Percentiles rank a stretch among this genome's conserved stretches.
Evolutionary conservation across 1,284 basidiomycete species (phyloP).

Genomic region (Melampsora occidentalis): DNA sequence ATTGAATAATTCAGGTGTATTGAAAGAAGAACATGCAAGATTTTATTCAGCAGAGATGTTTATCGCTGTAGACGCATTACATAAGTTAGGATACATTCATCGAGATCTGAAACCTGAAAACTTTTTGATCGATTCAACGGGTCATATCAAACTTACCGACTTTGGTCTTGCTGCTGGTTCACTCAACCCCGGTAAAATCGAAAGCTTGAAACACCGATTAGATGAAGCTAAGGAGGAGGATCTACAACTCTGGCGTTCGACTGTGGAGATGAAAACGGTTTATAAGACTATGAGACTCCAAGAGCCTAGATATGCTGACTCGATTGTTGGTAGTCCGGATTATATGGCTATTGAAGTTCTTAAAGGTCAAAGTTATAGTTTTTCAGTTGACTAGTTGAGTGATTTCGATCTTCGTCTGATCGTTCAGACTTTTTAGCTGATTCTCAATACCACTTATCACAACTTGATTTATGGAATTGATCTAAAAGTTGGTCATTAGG

Average conservation of each 20-base stretch:
- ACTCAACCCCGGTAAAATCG: constrained; percentile 89
- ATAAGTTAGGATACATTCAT: constrained; percentile 85
- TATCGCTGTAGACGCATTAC: constrained; percentile 79
- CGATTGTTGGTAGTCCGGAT: constrained; percentile 96
- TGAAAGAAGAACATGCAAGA: constrained; percentile 89
- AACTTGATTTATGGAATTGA: constrained; percentile 66
- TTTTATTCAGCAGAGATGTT: constrained; percentile 98
- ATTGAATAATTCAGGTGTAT: constrained; percentile 89
- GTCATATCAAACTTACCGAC: constrained; percentile 97
- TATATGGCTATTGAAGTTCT: constrained; percentile 60
- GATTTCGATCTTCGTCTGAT: constrained; percentile 26
- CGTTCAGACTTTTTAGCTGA: constrained; percentile 80
- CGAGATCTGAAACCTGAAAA: constrained; percentile 65
- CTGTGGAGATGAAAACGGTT: constrained; percentile 88
- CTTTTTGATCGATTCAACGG: constrained; percentile 90
- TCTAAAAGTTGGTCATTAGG: constrained; percentile 99
- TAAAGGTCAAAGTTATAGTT: constrained; percentile 38
- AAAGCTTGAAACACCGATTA: constrained; percentile 85
- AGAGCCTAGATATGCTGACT: constrained; percentile 92
- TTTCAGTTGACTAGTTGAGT: constrained; percentile 44
- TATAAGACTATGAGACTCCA: constrained; percentile 88
- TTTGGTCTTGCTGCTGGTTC: constrained; percentile 97
- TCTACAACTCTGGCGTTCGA: constrained; percentile 77
- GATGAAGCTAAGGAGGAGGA: constrained; percentile 95
- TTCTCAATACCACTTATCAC: constrained; percentile 62